phyloP scores from a whole-genome alignment of 768 basidiomycete genomes.

The Boletales sp. region DNA sequence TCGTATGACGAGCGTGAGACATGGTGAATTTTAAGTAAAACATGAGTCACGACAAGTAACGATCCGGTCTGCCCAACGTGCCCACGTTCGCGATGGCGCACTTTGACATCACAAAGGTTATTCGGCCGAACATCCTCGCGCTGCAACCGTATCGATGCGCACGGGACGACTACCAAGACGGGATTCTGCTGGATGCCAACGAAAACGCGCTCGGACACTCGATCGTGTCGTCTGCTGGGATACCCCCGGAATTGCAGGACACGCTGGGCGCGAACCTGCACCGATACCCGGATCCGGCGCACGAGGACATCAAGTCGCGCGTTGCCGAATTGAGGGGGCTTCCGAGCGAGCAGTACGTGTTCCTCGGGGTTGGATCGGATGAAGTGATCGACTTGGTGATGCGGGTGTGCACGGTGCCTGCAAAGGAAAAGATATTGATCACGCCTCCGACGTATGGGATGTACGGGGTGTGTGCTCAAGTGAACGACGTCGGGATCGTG shows the following conservation, averaged over 20 bases:
- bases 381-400: conserved; percentile 95
- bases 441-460: conserved; percentile 98
- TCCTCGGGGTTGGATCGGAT: conserved; percentile 95
- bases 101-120: conserved; percentile 79
- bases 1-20: too few relatives aligned
- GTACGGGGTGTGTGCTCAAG: conserved; percentile 92
- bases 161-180: conserved; percentile 88
- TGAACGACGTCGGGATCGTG: conserved; percentile 87
- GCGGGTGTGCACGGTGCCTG: conserved; percentile 81
- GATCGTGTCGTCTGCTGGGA: conserved; percentile 41
- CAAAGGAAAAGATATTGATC: conserved; percentile 75
- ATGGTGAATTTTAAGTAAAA: too few relatives aligned
- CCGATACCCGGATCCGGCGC: conserved; percentile 92
- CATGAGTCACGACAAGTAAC: too few relatives aligned
- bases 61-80: too few relatives aligned
- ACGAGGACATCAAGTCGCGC: conserved; percentile 70
- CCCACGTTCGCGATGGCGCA: conserved; percentile 39
- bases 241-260: conserved; percentile 34
- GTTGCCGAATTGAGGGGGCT: conserved; percentile 73
- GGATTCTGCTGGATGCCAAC: conserved; percentile 95
- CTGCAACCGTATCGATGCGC: conserved; percentile 94
- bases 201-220: conserved; percentile 94
- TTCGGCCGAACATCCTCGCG: conserved; percentile 91
- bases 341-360: conserved; percentile 64
- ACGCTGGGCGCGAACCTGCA: conserved; percentile 59